Conservation (phyloP, 495 filamentous ascomycete species). For the Neurospora discreta region DNA sequence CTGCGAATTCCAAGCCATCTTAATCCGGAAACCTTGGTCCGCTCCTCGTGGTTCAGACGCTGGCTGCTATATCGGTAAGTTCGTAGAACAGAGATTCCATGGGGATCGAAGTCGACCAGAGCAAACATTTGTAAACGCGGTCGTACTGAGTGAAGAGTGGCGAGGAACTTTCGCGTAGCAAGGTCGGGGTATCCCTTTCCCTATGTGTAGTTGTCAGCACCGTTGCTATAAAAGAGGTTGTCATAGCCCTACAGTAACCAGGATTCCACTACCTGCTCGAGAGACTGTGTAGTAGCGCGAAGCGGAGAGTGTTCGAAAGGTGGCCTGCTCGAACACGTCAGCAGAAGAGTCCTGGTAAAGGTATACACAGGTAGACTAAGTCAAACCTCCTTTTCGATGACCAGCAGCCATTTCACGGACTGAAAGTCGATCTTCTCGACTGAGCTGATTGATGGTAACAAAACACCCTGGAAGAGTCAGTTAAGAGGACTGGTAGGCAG, state of each 20-base stretch:
- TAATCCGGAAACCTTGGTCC: slow-evolving; percentile 45
- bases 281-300: slow-evolving; percentile 13
- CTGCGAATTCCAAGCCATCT: slow-evolving; percentile 67
- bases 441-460: slow-evolving; percentile 52
- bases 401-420: slow-evolving; percentile 56
- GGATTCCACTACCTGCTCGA: slow-evolving; percentile 12
- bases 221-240: background rate
- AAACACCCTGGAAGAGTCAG: slow-evolving; percentile 40
- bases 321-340: slow-evolving; percentile 42
- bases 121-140: slow-evolving; percentile 44
- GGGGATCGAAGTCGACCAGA: slow-evolving; percentile 77
- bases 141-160: slow-evolving; percentile 25
- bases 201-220: slow-evolving; percentile 24
- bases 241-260: slow-evolving; percentile 20
- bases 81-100: slow-evolving; percentile 75
- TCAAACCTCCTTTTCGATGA: slow-evolving; percentile 85
- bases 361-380: background rate
- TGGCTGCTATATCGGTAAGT: slow-evolving; percentile 81
- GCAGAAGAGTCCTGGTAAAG: slow-evolving; percentile 7
- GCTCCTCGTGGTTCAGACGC: slow-evolving; percentile 56
- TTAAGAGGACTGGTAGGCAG: background rate
- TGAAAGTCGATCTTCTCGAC: slow-evolving; percentile 44
- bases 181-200: slow-evolving; percentile 92
- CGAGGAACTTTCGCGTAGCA: slow-evolving; percentile 60
- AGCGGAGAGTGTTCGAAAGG: slow-evolving; percentile 48